Conservation (phyloP, 768 basidiomycete genomes). For the Aureoboletus auriporus region DNA sequence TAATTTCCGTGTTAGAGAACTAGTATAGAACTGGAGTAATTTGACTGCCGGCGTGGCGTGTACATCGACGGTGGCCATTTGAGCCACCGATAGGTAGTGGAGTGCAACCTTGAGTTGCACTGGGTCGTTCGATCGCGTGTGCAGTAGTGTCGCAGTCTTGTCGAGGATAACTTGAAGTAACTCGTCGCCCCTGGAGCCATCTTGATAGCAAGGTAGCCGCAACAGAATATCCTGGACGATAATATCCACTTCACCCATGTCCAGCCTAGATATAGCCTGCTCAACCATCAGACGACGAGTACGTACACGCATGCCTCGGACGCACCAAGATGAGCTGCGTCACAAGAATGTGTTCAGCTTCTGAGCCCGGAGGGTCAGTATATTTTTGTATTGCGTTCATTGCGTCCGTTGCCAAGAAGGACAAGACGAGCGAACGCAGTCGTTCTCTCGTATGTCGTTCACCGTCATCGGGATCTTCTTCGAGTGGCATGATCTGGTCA, state of each 20-base stretch:
- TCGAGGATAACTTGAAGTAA: slow-evolving; percentile 39
- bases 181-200: slow-evolving; percentile 32
- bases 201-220: slow-evolving; percentile 42
- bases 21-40: slow-evolving; percentile 52
- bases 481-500: slow-evolving; percentile 57
- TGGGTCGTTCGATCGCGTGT: slow-evolving; percentile 27
- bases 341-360: slow-evolving; percentile 46
- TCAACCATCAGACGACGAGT: slow-evolving; percentile 3
- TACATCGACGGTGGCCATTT: slow-evolving; percentile 39
- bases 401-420: slow-evolving; percentile 54
- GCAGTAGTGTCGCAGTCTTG: slow-evolving; percentile 33
- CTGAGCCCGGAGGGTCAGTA: slow-evolving; percentile 38
- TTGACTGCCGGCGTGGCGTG: slow-evolving; percentile 39
- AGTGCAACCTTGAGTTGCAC: slow-evolving; percentile 35
- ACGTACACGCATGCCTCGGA: not conserved
- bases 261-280: slow-evolving; percentile 50
- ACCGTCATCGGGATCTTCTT: slow-evolving; percentile 52
- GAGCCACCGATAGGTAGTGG: slow-evolving; percentile 45
- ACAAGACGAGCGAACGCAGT: slow-evolving; percentile 54
- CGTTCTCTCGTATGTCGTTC: slow-evolving; percentile 54
- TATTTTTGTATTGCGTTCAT: slow-evolving; percentile 42
- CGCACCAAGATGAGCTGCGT: slow-evolving; percentile 48
- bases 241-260: slow-evolving; percentile 36
- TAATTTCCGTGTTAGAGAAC: slow-evolving; percentile 39
- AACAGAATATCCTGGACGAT: slow-evolving; percentile 54